Evolutionary conservation across 73 alveolate species (phyloP).

Genomic region (Paramecium caudatum): DNA sequence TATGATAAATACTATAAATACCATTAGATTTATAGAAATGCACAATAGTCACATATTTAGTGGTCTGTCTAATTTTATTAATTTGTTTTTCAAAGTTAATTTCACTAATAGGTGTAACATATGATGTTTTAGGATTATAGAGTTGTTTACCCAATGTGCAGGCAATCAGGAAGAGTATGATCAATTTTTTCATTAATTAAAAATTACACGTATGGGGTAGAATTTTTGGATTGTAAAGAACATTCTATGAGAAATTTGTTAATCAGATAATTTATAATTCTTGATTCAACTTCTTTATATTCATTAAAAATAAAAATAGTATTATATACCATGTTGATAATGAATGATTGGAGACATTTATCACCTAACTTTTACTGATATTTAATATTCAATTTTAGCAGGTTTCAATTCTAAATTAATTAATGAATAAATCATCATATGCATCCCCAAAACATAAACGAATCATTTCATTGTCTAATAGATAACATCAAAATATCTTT

Average conservation of each 20-base stretch:
- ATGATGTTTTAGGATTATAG: conserved; percentile 68
- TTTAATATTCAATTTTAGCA: too few relatives aligned
- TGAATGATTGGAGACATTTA: too few relatives aligned
- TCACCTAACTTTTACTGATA: too few relatives aligned
- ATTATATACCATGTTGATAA: too few relatives aligned
- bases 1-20: neutral
- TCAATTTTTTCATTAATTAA: conserved; percentile 18
- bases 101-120: conserved; percentile 71
- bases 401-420: too few relatives aligned
- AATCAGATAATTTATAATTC: too few relatives aligned
- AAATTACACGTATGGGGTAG: conserved; percentile 18
- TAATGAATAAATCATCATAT: too few relatives aligned
- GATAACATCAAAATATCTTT: too few relatives aligned
- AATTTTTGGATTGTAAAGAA: conserved; percentile 11
- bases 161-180: neutral
- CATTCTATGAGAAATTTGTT: conserved; percentile 42
- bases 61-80: conserved; percentile 75
- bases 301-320: too few relatives aligned
- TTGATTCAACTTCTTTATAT: too few relatives aligned
- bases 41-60: conserved; percentile 76
- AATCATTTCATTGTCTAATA: too few relatives aligned
- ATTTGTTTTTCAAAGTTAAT: conserved; percentile 77
- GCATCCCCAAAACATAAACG: too few relatives aligned
- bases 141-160: conserved; percentile 53
- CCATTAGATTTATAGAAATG: conserved; percentile 76